Percentiles rank a stretch among this genome's conserved stretches.
Evolutionary conservation across 768 basidiomycete genomes (phyloP).

Genomic region (Suillus hirtellus): DNA sequence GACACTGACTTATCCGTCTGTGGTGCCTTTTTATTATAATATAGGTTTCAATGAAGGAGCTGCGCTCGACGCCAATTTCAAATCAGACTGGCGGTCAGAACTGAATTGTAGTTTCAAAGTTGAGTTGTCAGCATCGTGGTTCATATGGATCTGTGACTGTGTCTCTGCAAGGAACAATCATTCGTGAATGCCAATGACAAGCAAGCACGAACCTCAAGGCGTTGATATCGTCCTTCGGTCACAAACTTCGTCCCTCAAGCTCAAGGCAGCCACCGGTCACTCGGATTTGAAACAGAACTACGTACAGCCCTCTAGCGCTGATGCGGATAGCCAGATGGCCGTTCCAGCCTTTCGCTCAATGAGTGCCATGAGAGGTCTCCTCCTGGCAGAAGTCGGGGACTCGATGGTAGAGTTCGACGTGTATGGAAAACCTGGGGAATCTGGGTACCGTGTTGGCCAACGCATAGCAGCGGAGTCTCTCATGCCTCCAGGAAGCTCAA

Average conservation of each 20-base stretch:
- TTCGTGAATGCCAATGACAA: neutral
- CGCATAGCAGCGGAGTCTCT: conserved; percentile 36
- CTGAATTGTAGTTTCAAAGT: neutral
- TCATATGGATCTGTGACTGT: neutral
- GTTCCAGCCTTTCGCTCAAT: conserved; percentile 34
- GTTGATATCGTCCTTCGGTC: neutral
- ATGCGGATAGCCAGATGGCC: conserved; percentile 10
- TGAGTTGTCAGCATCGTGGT: neutral
- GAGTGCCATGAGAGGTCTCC: conserved; percentile 47
- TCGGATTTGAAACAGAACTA: neutral
- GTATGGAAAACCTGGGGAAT: conserved; percentile 32
- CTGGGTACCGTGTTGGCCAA: conserved; percentile 42
- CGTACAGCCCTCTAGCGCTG: neutral
- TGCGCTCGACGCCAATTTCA: neutral
- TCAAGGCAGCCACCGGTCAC: neutral
- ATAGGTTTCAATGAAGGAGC: neutral
- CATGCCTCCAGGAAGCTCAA: conserved; percentile 32
- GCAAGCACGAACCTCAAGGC: conserved; percentile 1
- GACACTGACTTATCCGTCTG: neutral
- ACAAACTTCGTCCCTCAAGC: neutral
- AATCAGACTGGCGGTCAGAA: neutral
- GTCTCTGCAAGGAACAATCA: neutral
- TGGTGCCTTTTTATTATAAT: neutral
- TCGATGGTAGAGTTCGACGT: conserved; percentile 47
- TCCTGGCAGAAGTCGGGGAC: conserved; percentile 48